A percentile compares a stretch with the other conserved stretches of the same genome.
Evolutionary conservation across 2,329 filamentous ascomycete species (phyloP).

Genomic region (Tolypocladium ophioglossoides): DNA sequence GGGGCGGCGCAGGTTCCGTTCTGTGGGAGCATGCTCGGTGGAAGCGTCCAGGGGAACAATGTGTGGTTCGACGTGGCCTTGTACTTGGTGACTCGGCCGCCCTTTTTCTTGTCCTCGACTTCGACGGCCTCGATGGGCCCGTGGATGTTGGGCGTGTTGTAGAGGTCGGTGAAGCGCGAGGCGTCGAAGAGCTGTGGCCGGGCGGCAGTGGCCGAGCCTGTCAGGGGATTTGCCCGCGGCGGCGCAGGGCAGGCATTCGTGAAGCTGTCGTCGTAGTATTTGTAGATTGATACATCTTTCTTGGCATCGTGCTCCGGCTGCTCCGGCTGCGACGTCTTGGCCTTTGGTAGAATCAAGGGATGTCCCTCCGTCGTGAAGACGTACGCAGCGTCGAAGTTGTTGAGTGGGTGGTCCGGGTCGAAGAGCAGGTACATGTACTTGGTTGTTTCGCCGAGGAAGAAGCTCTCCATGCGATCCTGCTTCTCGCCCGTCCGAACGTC

Average conservation of each 20-base stretch:
- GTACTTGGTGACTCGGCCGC: slow-evolving; percentile 25
- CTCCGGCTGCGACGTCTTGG: slow-evolving; percentile 8
- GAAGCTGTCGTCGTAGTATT: slow-evolving; percentile 32
- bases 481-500: slow-evolving; percentile 75
- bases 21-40: slow-evolving; percentile 58
- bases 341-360: slow-evolving; percentile 68
- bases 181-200: slow-evolving; percentile 80
- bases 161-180: slow-evolving; percentile 71
- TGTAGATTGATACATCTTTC: slow-evolving; percentile 14
- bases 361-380: slow-evolving; percentile 97
- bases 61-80: slow-evolving; percentile 64
- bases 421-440: slow-evolving; percentile 95
- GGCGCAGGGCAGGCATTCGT: slow-evolving; percentile 54
- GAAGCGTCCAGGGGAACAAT: slow-evolving; percentile 89
- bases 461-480: slow-evolving; percentile 95
- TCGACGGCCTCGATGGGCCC: slow-evolving; percentile 26
- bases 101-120: slow-evolving; percentile 33
- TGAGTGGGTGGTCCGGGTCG: slow-evolving; percentile 75
- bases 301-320: slow-evolving; percentile 4
- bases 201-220: slow-evolving; percentile 69
- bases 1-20: slow-evolving; percentile 72
- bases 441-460: slow-evolving; percentile 91
- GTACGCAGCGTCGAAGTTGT: slow-evolving; percentile 73
- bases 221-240: slow-evolving; percentile 50
- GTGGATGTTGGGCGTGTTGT: slow-evolving; percentile 61